Evolutionary conservation across 805 yeast genomes (phyloP), one percentile per base, ranked within the genome.

Genomic region (Kurtzmaniella fragi): DNA sequence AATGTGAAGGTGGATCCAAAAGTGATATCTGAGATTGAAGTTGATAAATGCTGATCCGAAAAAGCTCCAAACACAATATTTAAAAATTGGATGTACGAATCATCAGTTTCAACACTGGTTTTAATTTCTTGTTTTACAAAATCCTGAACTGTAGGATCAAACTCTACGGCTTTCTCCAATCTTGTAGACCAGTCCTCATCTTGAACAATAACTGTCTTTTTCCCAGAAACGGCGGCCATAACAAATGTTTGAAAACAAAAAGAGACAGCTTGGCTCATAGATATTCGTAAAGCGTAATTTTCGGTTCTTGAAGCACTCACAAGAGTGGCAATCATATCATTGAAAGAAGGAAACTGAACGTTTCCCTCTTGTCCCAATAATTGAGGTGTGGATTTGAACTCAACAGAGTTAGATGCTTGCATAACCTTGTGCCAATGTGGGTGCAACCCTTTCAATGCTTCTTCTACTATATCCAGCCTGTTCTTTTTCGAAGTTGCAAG

Each of bases 151-250:
- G 49, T 53, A 0, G 67, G 67, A 51, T 88, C 95, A 31, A 73
- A 61, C 31, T 77, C 82, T 9, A 85, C 37, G 0, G 91, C 85
- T 42, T 78, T 84, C 8, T 82, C 87, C 17, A 85, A 49, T 50
- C 91, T 70, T 0, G 75, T 61, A 3, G 67, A 62, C 95, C 95
- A 88, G 37, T 83, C 82, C 44, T 82, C 83, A 54, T 88, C 95
- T 16, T 72, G 62, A 0, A 75, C 76, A 34, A 86, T 56, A 2
- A 81, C 80, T 0, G 89, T 79, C 0, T 58, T 46, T 12, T 70
- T 62, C 0, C 66, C 75, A n/a, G 53, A 49, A 1, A 78, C 60
- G 0, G 93, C 75, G 44, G 84, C 76, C 75, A 85, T 82, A 1
- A 82, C 80, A 15, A 88, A 53, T 8, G 79, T 69, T 41, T 78